Evolutionary conservation across 257 asterid species (phyloP), one percentile per base, ranked within the genome.

Genomic region (Nicotiana tomentosiformis): DNA sequence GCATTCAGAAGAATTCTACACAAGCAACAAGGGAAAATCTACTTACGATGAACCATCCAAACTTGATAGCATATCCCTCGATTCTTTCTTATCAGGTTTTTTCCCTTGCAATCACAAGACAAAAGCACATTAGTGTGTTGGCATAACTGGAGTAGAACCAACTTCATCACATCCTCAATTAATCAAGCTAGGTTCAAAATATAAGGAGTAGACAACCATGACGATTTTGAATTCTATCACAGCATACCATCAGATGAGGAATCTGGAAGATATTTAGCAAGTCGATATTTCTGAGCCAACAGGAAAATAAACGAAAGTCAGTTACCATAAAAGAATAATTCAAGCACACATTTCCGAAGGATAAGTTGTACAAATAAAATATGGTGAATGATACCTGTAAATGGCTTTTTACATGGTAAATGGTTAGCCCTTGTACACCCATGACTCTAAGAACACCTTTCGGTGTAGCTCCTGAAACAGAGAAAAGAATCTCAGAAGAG

Each of bases 361-460:
- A 82, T 1, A 29, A 39, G 37, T 43, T 81, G 79, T 29, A 26
- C 32, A 81, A 70, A 85, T 51, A 23, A 78, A 56, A 67, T 16
- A 6, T 30, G 65, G 29, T 81, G 33, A 57, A 62, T 66, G 69
- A 30, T 88, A 96, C 99, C 99, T 96, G 99, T 82, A 96, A 91
- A 88, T 96, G 99, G 88, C 99, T 96, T 89, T 96, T 96, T 57
- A 96, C 99, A 90, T 96, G 99, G 90, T 96, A 96, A 79, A 96
- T 96, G 20, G 98, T 96, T 61, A 96, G 91, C 85, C 97, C 97
- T 92, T 94, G 98, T 86, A 96, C 97, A 77, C 99, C 99, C 99
- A 96, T 96, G 74, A 94, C 97, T 86, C 99, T 86, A 57, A 96
- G 98, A 78, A 96, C 99, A 82, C 99, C 99, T 87, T 96, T 96